Percentiles rank a stretch among this genome's conserved stretches.
phyloP scores from a whole-genome alignment of 1,284 basidiomycete species.

The Naganishia albida region DNA sequence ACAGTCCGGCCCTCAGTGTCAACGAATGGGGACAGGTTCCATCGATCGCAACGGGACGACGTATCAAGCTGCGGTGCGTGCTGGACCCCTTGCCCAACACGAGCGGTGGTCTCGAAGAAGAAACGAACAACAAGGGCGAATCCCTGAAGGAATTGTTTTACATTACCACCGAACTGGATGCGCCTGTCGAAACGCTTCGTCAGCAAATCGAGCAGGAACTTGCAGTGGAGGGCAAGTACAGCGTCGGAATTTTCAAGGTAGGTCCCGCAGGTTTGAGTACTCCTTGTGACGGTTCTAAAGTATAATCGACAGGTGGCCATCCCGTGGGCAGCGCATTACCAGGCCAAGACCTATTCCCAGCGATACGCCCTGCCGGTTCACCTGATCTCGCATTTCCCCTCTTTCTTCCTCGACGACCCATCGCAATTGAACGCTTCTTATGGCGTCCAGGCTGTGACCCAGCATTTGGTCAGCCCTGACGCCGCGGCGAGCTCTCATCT shows the following conservation, averaged over 20 bases:
- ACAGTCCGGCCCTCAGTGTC: slow-evolving; percentile 19
- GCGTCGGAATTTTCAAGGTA: slow-evolving; percentile 48
- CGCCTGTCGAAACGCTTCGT: slow-evolving; percentile 38
- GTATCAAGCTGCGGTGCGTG: slow-evolving; percentile 20
- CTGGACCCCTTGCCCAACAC: slow-evolving; percentile 18
- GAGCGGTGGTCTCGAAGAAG: slow-evolving; percentile 1
- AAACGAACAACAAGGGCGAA: slow-evolving; percentile 18
- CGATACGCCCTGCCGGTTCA: slow-evolving; percentile 41
- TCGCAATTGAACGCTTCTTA: slow-evolving; percentile 39
- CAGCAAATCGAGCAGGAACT: slow-evolving; percentile 39
- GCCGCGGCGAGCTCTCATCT: slow-evolving; percentile 11
- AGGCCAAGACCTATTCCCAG: slow-evolving; percentile 43
- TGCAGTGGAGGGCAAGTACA: slow-evolving; percentile 34
- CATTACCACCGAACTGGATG: slow-evolving; percentile 41
- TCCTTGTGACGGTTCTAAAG: background rate
- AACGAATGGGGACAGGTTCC: slow-evolving; percentile 25
- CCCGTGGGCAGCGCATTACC: slow-evolving; percentile 45
- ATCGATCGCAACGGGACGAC: slow-evolving; percentile 7
- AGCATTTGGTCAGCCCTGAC: slow-evolving; percentile 27
- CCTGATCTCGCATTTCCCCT: slow-evolving; percentile 46
- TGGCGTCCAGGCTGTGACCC: slow-evolving; percentile 31
- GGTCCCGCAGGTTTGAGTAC: slow-evolving; percentile 24
- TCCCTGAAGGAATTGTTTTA: slow-evolving; percentile 40
- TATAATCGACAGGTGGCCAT: slow-evolving; percentile 43
- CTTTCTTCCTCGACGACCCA: slow-evolving; percentile 49